Percentiles rank a stretch among this genome's conserved stretches.
Evolutionary conservation across 331 rosid species (phyloP).

Genomic region (Stylosanthes scabra): DNA sequence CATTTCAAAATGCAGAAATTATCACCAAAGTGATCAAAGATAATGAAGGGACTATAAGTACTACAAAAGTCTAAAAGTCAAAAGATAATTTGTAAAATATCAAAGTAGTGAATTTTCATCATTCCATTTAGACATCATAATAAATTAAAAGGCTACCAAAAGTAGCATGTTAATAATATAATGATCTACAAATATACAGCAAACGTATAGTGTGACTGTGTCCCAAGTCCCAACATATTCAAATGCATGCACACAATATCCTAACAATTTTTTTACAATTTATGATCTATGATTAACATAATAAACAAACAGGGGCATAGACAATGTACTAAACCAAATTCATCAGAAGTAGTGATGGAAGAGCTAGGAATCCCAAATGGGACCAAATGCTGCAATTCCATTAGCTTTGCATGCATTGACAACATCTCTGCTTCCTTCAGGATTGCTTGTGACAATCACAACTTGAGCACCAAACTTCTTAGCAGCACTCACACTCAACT

Average conservation of each 20-base stretch:
- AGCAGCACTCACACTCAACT: constrained; percentile 46
- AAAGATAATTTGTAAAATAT: neutral
- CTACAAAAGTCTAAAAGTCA: constrained; percentile 3
- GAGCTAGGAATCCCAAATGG: constrained; percentile 52
- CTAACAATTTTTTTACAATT: too few species aligned
- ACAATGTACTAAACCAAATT: too few species aligned
- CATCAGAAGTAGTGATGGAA: too few species aligned
- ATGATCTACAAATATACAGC: too few species aligned
- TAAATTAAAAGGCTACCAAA: neutral
- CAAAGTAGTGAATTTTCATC: neutral
- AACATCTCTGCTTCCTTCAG: constrained; percentile 55
- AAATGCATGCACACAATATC: too few species aligned
- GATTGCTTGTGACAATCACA: constrained; percentile 57
- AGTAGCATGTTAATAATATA: neutral
- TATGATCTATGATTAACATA: too few species aligned
- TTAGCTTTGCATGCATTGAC: constrained; percentile 45
- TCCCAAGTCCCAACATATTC: too few species aligned
- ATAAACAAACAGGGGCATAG: too few species aligned
- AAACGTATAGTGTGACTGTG: too few species aligned
- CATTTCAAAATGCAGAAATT: neutral
- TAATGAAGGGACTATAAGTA: neutral
- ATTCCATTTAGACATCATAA: neutral
- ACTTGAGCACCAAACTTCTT: constrained; percentile 50
- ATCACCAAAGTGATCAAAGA: neutral
- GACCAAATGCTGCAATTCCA: constrained; percentile 57